These are phyloP conservation scores for Uronychia binucleata DNA, from an alignment of 73 alveolate genomes.

Conservation along the genomic window DNA sequence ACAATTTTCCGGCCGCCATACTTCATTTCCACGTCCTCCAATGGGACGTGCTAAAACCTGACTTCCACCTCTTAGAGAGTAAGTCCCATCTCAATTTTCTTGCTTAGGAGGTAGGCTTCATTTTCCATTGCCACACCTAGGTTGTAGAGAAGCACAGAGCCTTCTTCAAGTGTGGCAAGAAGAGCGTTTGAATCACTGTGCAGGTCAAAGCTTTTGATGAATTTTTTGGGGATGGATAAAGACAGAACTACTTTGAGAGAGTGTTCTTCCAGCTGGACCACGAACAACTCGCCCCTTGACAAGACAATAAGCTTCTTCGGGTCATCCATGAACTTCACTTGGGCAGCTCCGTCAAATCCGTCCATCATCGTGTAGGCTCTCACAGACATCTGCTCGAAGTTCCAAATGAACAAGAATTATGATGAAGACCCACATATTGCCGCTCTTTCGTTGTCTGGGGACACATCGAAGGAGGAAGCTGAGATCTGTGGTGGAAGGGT, in stretches of 20 bases:
- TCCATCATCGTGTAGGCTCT: conserved; percentile 12
- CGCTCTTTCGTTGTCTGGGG: neutral
- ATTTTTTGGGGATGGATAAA: conserved; percentile 2
- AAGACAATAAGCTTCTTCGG: conserved; percentile 4
- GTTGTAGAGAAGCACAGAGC: conserved; percentile 25
- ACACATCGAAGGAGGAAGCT: neutral
- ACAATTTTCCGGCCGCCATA: neutral
- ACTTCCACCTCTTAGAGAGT: neutral
- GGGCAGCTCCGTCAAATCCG: conserved; percentile 34
- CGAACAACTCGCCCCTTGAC: conserved; percentile 32
- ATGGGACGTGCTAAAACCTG: neutral
- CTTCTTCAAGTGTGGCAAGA: conserved; percentile 10
- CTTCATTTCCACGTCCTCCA: neutral
- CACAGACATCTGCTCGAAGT: neutral
- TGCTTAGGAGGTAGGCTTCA: conserved; percentile 13
- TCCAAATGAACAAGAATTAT: neutral
- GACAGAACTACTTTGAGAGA: conserved; percentile 2
- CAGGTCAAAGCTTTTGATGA: conserved; percentile 5
- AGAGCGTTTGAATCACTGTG: conserved; percentile 12
- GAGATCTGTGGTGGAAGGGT: neutral
- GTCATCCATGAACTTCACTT: conserved; percentile 18
- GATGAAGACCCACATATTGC: neutral
- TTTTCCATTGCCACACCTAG: conserved; percentile 22
- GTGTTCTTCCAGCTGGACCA: neutral
- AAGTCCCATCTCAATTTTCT: neutral